Percentiles rank a stretch among this genome's conserved stretches.
phyloP scores from a whole-genome alignment of 495 filamentous ascomycete genomes.

The Penicillium canariense region DNA sequence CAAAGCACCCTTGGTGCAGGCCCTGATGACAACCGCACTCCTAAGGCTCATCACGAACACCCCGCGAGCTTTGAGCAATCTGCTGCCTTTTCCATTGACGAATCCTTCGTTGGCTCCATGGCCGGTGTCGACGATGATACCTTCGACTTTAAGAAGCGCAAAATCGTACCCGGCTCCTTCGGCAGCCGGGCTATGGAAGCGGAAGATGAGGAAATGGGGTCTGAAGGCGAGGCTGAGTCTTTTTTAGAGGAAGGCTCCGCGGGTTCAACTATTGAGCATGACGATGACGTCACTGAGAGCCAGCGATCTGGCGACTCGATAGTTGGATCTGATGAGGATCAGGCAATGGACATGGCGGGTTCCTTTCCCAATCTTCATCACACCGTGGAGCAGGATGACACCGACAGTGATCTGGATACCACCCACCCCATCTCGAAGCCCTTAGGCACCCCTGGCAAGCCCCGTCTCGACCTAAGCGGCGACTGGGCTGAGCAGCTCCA shows the following conservation, averaged over 20 bases:
- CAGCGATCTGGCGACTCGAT: conserved; percentile 61
- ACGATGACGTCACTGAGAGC: conserved; percentile 58
- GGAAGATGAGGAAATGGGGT: conserved; percentile 45
- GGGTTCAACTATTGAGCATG: conserved; percentile 69
- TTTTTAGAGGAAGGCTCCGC: conserved; percentile 89
- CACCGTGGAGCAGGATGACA: conserved; percentile 62
- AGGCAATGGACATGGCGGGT: conserved; percentile 76
- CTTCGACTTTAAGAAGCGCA: conserved; percentile 75
- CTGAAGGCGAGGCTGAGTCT: conserved; percentile 57
- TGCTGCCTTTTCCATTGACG: conserved; percentile 49
- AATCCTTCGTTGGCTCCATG: conserved; percentile 45
- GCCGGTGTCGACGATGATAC: conserved; percentile 70
- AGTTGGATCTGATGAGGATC: conserved; percentile 67
- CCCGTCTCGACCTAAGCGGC: conserved; percentile 53
- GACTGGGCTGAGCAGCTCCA: conserved; percentile 92
- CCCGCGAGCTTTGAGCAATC: conserved; percentile 45
- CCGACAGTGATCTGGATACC: conserved; percentile 47
- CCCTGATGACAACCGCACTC: conserved; percentile 58
- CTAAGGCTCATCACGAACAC: conserved; percentile 43
- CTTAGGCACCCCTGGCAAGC: conserved; percentile 59
- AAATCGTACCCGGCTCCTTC: conserved; percentile 75
- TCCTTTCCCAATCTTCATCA: conserved; percentile 63
- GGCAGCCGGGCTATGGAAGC: conserved; percentile 57
- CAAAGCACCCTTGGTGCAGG: conserved; percentile 57
- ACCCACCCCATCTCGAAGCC: conserved; percentile 36